Evolutionary conservation across 306 rosid species (phyloP).

Genomic region (Lathyrus oleraceus): DNA sequence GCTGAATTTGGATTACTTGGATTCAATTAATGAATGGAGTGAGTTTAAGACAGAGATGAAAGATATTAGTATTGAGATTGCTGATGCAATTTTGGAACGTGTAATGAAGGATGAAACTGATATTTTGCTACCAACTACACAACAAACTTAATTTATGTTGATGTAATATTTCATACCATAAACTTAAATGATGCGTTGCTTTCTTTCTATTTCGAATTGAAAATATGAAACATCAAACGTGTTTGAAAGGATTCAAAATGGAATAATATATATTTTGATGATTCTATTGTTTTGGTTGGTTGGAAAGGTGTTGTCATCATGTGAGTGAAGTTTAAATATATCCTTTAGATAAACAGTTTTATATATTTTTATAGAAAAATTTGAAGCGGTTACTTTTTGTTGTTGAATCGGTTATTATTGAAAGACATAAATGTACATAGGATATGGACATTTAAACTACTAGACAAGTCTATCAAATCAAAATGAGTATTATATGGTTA

Average conservation of each 20-base stretch:
- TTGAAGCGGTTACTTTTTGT: too few relatives aligned
- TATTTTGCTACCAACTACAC: conserved; percentile 7
- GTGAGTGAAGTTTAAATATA: neutral
- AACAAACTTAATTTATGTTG: neutral
- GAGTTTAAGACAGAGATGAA: conserved; percentile 42
- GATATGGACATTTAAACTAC: neutral
- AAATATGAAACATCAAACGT: neutral
- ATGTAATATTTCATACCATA: neutral
- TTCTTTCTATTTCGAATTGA: neutral
- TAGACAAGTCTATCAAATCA: neutral
- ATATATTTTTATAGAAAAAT: too few relatives aligned
- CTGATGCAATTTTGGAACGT: conserved; percentile 56
- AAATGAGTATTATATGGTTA: neutral
- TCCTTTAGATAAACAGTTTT: too few relatives aligned
- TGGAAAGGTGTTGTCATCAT: neutral
- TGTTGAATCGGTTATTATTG: neutral
- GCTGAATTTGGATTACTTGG: conserved; percentile 44
- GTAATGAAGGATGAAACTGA: conserved; percentile 49
- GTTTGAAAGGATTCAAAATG: neutral
- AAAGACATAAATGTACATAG: neutral
- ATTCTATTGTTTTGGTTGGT: neutral
- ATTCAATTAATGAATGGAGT: conserved; percentile 56
- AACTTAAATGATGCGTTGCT: neutral
- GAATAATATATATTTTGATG: neutral
- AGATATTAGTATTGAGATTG: conserved; percentile 57